A percentile compares a stretch with the other conserved stretches of the same genome.
phyloP scores from a whole-genome alignment of 805 yeast species.

The Brettanomyces nanus region DNA sequence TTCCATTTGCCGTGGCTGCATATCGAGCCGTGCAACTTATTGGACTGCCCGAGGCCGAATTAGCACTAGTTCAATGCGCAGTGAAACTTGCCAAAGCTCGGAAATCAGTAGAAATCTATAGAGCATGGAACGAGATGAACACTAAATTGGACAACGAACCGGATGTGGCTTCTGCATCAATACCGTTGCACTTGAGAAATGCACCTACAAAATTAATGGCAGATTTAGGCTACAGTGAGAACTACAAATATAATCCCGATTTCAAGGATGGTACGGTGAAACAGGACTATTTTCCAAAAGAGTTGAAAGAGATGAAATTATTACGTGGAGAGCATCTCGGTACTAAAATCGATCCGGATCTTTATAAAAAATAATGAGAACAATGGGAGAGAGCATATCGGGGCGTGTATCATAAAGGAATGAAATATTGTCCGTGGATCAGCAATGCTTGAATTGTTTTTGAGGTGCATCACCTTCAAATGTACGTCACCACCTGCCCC shows the following conservation, averaged over 20 bases:
- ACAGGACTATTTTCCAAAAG: conserved; percentile 72
- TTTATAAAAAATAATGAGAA: no score
- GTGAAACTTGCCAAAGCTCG: conserved; percentile 81
- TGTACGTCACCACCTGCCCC: no score
- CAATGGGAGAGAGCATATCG: not conserved
- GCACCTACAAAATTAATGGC: conserved; percentile 93
- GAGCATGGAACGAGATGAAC: conserved; percentile 69
- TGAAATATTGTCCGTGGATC: not conserved
- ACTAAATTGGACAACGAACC: conserved; percentile 49
- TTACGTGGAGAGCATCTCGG: conserved; percentile 55
- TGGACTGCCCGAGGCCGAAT: conserved; percentile 93
- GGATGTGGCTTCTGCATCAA: conserved; percentile 49
- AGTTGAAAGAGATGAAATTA: conserved; percentile 39
- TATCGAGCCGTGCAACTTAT: conserved; percentile 82
- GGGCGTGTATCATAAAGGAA: not conserved
- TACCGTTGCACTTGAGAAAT: conserved; percentile 80
- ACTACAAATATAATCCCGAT: conserved; percentile 85
- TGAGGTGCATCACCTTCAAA: no score
- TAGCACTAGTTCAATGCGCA: conserved; percentile 85
- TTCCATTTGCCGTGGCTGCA: conserved; percentile 82
- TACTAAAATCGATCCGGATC: conserved; percentile 32
- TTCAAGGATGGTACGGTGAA: conserved; percentile 61
- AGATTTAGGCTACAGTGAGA: conserved; percentile 76
- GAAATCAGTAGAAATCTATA: conserved; percentile 79
- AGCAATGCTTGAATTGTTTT: no score